Conservation (phyloP, 2,329 filamentous ascomycete genomes). For the Talaromyces sp. region DNA sequence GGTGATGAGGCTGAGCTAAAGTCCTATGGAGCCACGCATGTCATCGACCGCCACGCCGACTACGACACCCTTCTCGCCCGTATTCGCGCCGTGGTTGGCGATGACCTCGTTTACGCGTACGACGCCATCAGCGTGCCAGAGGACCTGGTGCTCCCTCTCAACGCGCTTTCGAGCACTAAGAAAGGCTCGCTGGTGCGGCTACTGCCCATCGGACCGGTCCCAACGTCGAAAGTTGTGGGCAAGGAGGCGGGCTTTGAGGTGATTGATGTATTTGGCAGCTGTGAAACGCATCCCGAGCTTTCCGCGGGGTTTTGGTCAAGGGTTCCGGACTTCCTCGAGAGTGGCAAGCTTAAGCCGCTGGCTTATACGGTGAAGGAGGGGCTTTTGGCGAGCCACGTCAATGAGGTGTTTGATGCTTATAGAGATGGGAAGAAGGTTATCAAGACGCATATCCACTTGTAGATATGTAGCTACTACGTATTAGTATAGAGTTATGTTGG, state of each 20-base stretch:
- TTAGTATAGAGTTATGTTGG: no score
- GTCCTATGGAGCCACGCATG: slow-evolving; percentile 35
- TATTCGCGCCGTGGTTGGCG: slow-evolving; percentile 33
- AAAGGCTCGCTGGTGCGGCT: slow-evolving; percentile 25
- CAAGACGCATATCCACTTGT: slow-evolving; percentile 6
- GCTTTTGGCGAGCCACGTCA: slow-evolving; percentile 28
- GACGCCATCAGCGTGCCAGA: slow-evolving; percentile 27
- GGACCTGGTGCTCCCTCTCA: slow-evolving; percentile 25
- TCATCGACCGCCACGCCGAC: slow-evolving; percentile 35
- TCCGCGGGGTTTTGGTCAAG: slow-evolving; percentile 26
- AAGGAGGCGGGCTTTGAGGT: slow-evolving; percentile 31
- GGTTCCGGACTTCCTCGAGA: slow-evolving; percentile 24
- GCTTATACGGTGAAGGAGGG: slow-evolving; percentile 28
- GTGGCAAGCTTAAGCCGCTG: slow-evolving; percentile 26
- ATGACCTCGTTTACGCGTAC: slow-evolving; percentile 35
- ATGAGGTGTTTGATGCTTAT: slow-evolving; percentile 36
- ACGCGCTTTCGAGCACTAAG: slow-evolving; percentile 31
- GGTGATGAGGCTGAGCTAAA: slow-evolving; percentile 28
- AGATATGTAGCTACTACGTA: background rate
- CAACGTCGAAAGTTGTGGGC: slow-evolving; percentile 21
- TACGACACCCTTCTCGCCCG: slow-evolving; percentile 23
- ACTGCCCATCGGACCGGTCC: slow-evolving; percentile 18
- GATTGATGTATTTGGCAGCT: slow-evolving; percentile 21
- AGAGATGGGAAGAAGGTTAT: slow-evolving; percentile 22
- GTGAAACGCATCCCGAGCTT: slow-evolving; percentile 23